Evolutionary conservation across 2,329 filamentous ascomycete genomes (phyloP), one percentile per base, ranked within the genome.

Genomic region (Hypomyces perniciosus): DNA sequence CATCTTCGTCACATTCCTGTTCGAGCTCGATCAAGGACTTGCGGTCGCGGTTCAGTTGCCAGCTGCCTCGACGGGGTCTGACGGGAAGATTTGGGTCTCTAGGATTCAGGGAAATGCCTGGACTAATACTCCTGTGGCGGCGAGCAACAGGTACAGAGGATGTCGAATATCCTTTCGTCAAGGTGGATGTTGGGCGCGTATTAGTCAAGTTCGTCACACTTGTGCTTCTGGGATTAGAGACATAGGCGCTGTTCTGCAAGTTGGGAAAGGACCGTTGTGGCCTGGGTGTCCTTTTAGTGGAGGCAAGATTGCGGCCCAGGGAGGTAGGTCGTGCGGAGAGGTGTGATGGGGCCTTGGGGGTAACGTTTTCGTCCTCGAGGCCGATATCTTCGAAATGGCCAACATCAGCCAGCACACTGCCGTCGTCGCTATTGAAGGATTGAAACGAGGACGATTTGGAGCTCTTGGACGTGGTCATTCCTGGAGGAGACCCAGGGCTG

Each of bases 321-420:
- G 62, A 54, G 28, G 60, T 46, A 62, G 66, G 47, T 61, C 68
- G 56, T 48, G 74, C 61, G 54, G 75, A 71, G 47, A 72, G 64
- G 33, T 73, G 67, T 35, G 71, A 74, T 7, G 71, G 72, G 35
- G 72, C 65, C 54, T 75, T 78, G 56, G 80, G 79, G 34, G 79
- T 78, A 66, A 68, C 51, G 57, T 61, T 51, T 61, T 67, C 75
- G 55, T 90, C 84, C 60, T 90, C 86, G 30, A 97, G 81, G 9
- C 87, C 89, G 65, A 96, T 96, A 57, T 96, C 92, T 67, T 97
- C 92, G 62, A 96, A 96, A 66, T 96, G 84, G 56, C 83, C 84
- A 52, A 86, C 80, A 63, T 95, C 88, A 47, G 83, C 78, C 42
- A 88, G 73, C 46, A 83, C 78, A 58, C 78, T 81, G 62, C 85